Percentiles rank a stretch among this genome's conserved stretches.
These are phyloP conservation scores for Fusarium oxysporum DNA, from an alignment of 2,329 filamentous ascomycete species.

Conservation along the genomic window DNA sequence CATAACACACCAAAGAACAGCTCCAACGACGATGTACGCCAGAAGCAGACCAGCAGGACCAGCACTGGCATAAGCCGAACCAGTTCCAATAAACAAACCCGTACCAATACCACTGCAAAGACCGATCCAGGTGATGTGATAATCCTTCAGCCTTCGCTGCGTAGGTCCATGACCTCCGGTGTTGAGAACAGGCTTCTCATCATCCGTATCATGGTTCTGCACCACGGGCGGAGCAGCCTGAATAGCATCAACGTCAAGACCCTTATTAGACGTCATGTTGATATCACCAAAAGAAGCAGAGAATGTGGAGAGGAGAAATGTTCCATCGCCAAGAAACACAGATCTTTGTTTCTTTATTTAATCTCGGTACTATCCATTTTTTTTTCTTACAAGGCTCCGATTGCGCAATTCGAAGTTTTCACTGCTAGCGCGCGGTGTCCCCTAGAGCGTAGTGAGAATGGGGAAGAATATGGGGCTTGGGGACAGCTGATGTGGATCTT, in stretches of 20 bases:
- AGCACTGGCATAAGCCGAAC: constrained; percentile 40
- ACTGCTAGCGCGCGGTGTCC: constrained; percentile 11
- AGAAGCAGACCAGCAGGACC: constrained; percentile 42
- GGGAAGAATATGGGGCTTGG: constrained; percentile 26
- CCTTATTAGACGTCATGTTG: constrained; percentile 8
- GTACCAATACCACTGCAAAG: constrained; percentile 43
- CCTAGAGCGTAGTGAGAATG: constrained; percentile 11
- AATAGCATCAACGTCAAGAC: constrained; percentile 14
- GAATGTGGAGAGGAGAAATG: not conserved
- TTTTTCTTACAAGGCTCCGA: not conserved
- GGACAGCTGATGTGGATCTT: not conserved
- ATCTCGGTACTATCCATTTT: not conserved
- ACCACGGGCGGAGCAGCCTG: constrained; percentile 7
- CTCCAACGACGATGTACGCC: constrained; percentile 36
- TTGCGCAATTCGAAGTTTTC: constrained; percentile 43
- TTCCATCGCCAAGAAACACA: not conserved
- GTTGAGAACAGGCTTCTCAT: constrained; percentile 39
- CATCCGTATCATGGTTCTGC: not conserved
- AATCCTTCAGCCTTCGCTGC: constrained; percentile 36
- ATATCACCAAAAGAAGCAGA: not conserved
- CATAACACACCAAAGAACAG: constrained; percentile 44
- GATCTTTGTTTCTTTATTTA: not conserved
- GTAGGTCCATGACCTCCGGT: constrained; percentile 39
- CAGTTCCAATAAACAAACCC: constrained; percentile 40
- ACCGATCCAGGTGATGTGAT: constrained; percentile 44